Percentiles rank a stretch among this genome's conserved stretches.
Conservation (phyloP, 495 filamentous ascomycete genomes). For the Xylaria scruposa region DNA sequence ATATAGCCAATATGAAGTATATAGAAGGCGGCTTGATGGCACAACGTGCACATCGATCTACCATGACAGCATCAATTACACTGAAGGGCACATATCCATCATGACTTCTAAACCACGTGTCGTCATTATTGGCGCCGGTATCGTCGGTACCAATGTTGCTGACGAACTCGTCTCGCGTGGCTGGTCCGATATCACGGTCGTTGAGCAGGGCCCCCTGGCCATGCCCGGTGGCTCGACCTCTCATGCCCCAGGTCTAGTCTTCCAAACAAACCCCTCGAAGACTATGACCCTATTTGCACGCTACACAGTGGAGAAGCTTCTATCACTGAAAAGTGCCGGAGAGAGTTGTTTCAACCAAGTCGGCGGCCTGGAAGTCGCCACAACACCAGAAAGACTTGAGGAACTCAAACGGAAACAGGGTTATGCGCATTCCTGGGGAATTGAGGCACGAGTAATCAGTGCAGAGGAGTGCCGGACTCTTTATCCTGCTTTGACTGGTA, state of each 20-base stretch:
- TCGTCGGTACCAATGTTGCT: slow-evolving; percentile 60
- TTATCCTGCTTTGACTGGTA: slow-evolving; percentile 52
- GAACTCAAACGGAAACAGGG: slow-evolving; percentile 61
- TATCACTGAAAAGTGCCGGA: slow-evolving; percentile 33
- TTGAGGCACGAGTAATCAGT: slow-evolving; percentile 50
- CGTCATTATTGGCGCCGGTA: slow-evolving; percentile 62
- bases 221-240: slow-evolving; percentile 62
- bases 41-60: slow-evolving; percentile 9
- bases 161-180: slow-evolving; percentile 59
- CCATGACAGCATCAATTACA: neutral
- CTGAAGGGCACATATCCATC: slow-evolving; percentile 22
- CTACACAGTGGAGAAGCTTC: slow-evolving; percentile 58
- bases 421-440: slow-evolving; percentile 56
- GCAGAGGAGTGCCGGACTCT: slow-evolving; percentile 50
- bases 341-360: slow-evolving; percentile 60
- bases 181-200: slow-evolving; percentile 59
- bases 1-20: slow-evolving; percentile 16
- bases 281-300: slow-evolving; percentile 57
- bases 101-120: slow-evolving; percentile 39
- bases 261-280: slow-evolving; percentile 57
- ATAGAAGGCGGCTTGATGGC: slow-evolving; percentile 18
- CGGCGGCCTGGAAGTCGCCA: slow-evolving; percentile 58
- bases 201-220: slow-evolving; percentile 59
- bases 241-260: slow-evolving; percentile 60
- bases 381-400: slow-evolving; percentile 54